Evolutionary conservation across 2,329 filamentous ascomycete species (phyloP).

Genomic region (Trichoderma pleuroti): DNA sequence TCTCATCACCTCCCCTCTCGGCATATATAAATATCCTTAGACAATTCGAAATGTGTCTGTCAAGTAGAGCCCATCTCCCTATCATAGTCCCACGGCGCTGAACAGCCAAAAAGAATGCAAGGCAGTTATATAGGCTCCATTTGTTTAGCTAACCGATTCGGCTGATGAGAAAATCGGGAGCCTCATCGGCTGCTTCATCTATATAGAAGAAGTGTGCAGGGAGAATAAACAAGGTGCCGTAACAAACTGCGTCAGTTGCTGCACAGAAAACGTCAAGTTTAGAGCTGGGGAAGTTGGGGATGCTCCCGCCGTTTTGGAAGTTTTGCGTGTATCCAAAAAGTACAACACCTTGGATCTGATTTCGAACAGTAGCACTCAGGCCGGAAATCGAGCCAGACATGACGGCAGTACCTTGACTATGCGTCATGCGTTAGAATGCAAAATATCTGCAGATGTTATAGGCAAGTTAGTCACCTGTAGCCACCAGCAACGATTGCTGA

Average conservation of each 20-base stretch:
- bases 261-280: not conserved
- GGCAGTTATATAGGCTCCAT: not conserved
- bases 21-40: too few species aligned
- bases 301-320: not conserved
- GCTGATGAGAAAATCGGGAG: not conserved
- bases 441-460: not conserved
- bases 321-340: not conserved
- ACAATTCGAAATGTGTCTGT: not conserved
- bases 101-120: too few species aligned
- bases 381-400: not conserved
- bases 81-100: rapidly evolving
- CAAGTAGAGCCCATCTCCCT: not conserved
- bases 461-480: not conserved
- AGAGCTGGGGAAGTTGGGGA: not conserved
- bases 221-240: not conserved
- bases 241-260: not conserved
- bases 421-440: not conserved
- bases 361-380: not conserved
- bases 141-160: not conserved
- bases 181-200: not conserved
- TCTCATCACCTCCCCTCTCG: not conserved
- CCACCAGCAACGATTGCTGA: not conserved
- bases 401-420: not conserved
- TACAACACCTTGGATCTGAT: not conserved
- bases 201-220: not conserved